These are phyloP conservation scores for Lipomyces sp. DNA, from an alignment of 805 yeast genomes.

Conservation along the genomic window DNA sequence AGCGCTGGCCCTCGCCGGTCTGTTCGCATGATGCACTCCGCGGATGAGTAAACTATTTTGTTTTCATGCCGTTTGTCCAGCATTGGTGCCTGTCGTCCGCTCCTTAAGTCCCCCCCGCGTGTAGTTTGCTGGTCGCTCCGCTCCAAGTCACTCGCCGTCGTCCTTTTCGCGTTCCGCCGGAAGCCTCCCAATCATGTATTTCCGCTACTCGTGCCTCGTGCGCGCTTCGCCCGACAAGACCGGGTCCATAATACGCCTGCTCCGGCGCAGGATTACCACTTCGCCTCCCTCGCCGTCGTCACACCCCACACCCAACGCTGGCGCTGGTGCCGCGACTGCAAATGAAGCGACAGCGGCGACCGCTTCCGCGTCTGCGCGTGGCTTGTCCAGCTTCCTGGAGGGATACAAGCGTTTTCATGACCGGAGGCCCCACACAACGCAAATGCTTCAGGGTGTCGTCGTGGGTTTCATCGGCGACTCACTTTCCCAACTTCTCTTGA, in stretches of 20 bases:
- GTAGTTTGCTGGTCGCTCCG: conserved; percentile 2
- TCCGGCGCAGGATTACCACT: background rate
- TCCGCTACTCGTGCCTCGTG: background rate
- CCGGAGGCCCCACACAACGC: conserved; percentile 23
- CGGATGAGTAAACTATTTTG: too few relatives aligned
- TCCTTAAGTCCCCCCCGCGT: background rate
- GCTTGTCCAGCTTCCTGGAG: background rate
- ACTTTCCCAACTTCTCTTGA: conserved; percentile 16
- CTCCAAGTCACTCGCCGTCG: background rate
- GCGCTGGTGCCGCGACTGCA: background rate
- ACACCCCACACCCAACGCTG: too few relatives aligned
- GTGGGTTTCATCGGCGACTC: conserved; percentile 19
- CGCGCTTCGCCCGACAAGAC: background rate
- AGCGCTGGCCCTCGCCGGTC: too few relatives aligned
- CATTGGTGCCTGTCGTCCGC: too few relatives aligned
- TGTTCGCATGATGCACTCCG: too few relatives aligned
- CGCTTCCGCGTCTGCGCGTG: background rate
- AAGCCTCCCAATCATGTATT: too few relatives aligned
- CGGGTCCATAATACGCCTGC: background rate
- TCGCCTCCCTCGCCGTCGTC: background rate
- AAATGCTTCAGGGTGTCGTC: conserved; percentile 15
- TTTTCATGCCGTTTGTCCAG: too few relatives aligned
- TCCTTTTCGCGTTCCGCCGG: conserved; percentile 1
- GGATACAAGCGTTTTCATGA: conserved; percentile 22
- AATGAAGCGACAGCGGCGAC: background rate